A percentile compares a stretch with the other conserved stretches of the same genome.
Conservation (phyloP, 352 stramenopile species). For the Thalassiosira tumida region DNA sequence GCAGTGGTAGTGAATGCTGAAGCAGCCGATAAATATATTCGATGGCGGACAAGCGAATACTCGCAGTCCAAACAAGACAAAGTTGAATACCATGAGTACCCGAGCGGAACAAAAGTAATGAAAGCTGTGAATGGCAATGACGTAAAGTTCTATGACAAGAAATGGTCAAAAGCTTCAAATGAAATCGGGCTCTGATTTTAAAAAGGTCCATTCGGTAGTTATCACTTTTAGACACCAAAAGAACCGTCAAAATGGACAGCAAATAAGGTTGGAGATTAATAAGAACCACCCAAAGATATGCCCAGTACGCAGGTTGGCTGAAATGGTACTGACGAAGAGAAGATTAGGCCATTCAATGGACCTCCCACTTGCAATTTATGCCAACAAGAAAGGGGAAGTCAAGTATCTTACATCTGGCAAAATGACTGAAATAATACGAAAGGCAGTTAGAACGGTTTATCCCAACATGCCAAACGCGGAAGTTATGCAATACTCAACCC, state of each 20-base stretch:
- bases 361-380: conserved; percentile 26
- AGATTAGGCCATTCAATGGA: too few species aligned
- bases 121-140: background rate
- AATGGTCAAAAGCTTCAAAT: background rate
- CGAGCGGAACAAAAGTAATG: background rate
- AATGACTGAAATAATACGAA: conserved; percentile 5
- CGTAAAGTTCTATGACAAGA: background rate
- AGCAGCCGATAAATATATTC: background rate
- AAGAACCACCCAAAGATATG: too few species aligned
- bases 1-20: background rate
- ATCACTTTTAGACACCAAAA: too few species aligned
- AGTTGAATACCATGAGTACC: background rate
- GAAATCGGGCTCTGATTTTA: too few species aligned
- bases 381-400: background rate
- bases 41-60: background rate
- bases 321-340: too few species aligned
- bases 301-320: too few species aligned
- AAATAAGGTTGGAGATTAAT: too few species aligned
- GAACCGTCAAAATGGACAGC: too few species aligned
- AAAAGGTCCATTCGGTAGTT: too few species aligned
- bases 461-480: conserved; percentile 17
- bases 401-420: background rate
- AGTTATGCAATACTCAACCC: conserved; percentile 18
- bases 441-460: background rate
- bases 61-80: background rate